Conservation (phyloP, 805 yeast genomes). For the Teunomyces gatunensis region DNA sequence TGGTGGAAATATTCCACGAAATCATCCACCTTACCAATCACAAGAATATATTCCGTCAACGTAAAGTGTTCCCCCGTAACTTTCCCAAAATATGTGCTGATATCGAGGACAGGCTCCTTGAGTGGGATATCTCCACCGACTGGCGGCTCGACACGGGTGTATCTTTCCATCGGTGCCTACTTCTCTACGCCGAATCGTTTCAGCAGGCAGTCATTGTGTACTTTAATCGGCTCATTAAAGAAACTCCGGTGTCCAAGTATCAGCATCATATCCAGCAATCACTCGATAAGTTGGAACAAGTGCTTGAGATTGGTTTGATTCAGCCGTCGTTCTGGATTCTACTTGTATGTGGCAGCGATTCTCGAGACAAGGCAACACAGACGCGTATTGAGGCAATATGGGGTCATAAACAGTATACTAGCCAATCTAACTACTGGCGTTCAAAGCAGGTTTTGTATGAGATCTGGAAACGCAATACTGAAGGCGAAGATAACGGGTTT, state of each 20-base stretch:
- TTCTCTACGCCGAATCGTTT: constrained; percentile 35
- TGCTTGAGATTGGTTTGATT: constrained; percentile 11
- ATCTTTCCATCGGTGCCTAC: constrained; percentile 39
- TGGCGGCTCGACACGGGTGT: constrained; percentile 36
- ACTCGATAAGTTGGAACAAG: not conserved
- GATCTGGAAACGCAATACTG: constrained; percentile 45
- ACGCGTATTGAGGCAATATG: constrained; percentile 31
- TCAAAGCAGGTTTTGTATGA: constrained; percentile 53
- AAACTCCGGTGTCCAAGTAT: constrained; percentile 1
- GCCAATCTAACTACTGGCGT: constrained; percentile 47
- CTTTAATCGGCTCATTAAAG: constrained; percentile 45
- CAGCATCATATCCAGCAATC: constrained; percentile 5
- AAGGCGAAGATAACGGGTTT: constrained; percentile 42
- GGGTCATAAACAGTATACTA: constrained; percentile 22
- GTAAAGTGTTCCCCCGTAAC: constrained; percentile 47
- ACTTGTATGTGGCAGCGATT: constrained; percentile 41
- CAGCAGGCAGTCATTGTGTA: constrained; percentile 45
- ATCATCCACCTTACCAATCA: constrained; percentile 50
- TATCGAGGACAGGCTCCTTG: constrained; percentile 46
- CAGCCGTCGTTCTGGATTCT: constrained; percentile 50
- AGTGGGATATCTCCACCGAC: constrained; percentile 40
- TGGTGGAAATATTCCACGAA: constrained; percentile 46
- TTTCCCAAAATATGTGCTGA: constrained; percentile 57
- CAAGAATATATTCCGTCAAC: constrained; percentile 42
- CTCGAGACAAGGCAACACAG: constrained; percentile 27